These are phyloP conservation scores for Aspergillus phoenicis DNA, from an alignment of 2,329 filamentous ascomycete species.

Conservation along the genomic window DNA sequence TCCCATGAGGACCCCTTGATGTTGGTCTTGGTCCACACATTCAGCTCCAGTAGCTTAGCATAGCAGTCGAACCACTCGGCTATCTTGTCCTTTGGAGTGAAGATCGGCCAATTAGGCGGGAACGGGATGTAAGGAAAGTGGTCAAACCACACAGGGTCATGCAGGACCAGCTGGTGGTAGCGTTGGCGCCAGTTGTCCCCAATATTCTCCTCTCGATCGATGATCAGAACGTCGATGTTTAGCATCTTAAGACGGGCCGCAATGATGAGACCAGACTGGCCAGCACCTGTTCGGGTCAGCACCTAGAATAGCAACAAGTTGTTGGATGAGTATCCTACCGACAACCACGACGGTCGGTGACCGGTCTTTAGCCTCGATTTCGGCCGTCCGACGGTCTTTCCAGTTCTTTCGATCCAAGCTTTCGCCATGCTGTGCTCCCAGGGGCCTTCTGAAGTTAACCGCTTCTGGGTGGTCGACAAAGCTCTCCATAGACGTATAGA, in stretches of 20 bases:
- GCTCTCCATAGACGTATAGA: constrained; percentile 62
- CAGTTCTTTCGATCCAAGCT: constrained; percentile 61
- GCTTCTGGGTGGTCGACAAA: constrained; percentile 59
- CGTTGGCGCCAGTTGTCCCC: constrained; percentile 67
- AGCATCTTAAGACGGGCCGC: constrained; percentile 64
- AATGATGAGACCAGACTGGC: constrained; percentile 61
- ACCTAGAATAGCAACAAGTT: background rate
- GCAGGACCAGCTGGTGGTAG: constrained; percentile 67
- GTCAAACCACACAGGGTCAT: constrained; percentile 64
- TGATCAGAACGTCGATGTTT: constrained; percentile 57
- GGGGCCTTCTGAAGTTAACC: constrained; percentile 51
- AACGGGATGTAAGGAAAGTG: constrained; percentile 66
- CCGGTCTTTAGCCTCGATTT: constrained; percentile 53
- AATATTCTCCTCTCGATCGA: constrained; percentile 60
- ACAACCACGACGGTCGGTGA: constrained; percentile 65
- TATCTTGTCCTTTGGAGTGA: constrained; percentile 72
- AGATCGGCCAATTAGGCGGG: constrained; percentile 67
- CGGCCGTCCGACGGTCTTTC: constrained; percentile 55
- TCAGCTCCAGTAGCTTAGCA: constrained; percentile 65
- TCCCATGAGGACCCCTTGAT: constrained; percentile 55
- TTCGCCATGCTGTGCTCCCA: constrained; percentile 60
- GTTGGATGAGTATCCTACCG: constrained; percentile 45
- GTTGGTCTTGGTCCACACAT: constrained; percentile 63
- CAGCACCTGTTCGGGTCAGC: constrained; percentile 50
- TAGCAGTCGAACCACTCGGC: constrained; percentile 70